Evolutionary conservation across 495 filamentous ascomycete genomes (phyloP), one percentile per base, ranked within the genome.

Genomic region (Penicillium odoratum): DNA sequence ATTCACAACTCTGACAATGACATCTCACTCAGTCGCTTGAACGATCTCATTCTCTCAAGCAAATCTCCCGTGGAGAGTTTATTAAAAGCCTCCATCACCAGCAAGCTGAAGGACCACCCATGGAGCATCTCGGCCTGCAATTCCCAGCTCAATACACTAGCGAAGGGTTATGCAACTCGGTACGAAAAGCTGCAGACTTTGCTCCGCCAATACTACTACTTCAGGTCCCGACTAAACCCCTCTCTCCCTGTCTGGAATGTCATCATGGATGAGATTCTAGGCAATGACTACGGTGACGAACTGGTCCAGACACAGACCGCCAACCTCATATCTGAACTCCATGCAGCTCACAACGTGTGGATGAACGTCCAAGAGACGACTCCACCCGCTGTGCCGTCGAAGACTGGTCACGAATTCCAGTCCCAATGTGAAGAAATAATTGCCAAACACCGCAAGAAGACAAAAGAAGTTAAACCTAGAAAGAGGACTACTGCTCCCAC

Each of bases 41-140:
- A 77, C 34, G 71, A 77, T 5, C 1, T 47, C 21, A 30, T 71
- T 78, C 7, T 64, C 83, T 75, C 46, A 13, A 15, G 21, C 2
- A 58, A 72, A 16, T 69, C 71, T 4, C 65, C 70, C 0, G 67
- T 74, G 30, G 78, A 85, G 51, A 76, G 78, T 5, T 58, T 85
- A 21, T 55, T 83, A 18, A 83, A 78, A 55, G 72, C 75, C 11
- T 78, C 26, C 28, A 9, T 50, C 29, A 50, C 26, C 29, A 16
- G 15, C 26, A 50, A 21, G 11, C 48, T 50, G 13, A n/a, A 30
- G 3, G 38, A 40, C 9, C 25, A 43, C 45, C 28, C 43, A 5
- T 66, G 48, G 54, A 56, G 7, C 25, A 18, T 38, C 21, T 46
- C 47, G 1, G 51, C 55, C 7, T 61, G 57, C 33, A 3, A n/a